A percentile compares a stretch with the other conserved stretches of the same genome.
Evolutionary conservation across 306 rosid species (phyloP).

Genomic region (Oemleria cerasiformis): DNA sequence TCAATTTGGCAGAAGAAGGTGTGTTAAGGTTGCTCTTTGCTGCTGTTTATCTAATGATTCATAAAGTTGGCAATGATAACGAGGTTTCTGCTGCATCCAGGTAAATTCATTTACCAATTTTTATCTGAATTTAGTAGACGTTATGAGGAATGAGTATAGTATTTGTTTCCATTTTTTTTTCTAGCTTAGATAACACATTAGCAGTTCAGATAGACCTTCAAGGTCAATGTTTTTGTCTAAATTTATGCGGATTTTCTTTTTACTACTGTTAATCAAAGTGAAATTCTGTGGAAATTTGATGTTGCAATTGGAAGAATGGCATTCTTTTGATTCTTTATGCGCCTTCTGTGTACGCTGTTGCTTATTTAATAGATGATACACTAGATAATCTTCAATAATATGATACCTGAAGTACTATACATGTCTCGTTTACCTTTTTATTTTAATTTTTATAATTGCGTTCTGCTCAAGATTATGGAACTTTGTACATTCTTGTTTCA

Average conservation of each 20-base stretch:
- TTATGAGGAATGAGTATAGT: conserved; percentile 4
- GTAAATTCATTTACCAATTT: conserved; percentile 41
- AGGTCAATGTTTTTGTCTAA: not conserved
- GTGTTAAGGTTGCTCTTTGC: conserved; percentile 83
- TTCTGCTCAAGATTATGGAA: conserved; percentile 4
- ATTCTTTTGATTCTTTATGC: conserved; percentile 6
- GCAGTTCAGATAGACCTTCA: not conserved
- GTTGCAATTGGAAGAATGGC: not conserved
- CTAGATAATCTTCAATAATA: too few species aligned
- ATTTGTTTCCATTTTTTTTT: not conserved
- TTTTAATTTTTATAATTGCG: not conserved
- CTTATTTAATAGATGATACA: not conserved
- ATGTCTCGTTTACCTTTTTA: not conserved
- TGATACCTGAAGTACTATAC: not conserved
- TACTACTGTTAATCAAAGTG: not conserved
- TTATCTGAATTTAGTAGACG: not conserved
- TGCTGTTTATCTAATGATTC: conserved; percentile 75
- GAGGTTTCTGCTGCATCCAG: conserved; percentile 92
- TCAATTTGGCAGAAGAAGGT: conserved; percentile 85
- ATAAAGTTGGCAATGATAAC: conserved; percentile 65
- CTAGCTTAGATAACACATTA: not conserved
- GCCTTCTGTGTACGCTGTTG: not conserved
- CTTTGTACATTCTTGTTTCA: conserved; percentile 32
- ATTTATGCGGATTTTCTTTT: not conserved
- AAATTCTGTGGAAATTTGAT: not conserved